These are phyloP conservation scores for Echeveria elegans DNA, from an alignment of 164 flowering plant species.

Conservation along the genomic window DNA sequence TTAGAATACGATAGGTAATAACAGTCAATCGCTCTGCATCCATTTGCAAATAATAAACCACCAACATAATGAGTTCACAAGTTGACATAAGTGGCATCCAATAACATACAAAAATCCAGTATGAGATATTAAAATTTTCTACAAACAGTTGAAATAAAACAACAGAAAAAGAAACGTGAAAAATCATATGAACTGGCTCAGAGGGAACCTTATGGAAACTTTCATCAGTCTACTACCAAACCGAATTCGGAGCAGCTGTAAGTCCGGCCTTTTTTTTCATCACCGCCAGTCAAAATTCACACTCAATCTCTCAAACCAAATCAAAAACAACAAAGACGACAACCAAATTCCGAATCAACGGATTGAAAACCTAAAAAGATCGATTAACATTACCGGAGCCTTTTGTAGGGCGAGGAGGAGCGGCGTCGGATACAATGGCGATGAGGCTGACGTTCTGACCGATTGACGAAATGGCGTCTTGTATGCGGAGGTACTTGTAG, in stretches of 20 bases:
- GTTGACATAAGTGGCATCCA: too few species aligned
- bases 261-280: conserved; percentile 9
- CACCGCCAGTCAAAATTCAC: not conserved
- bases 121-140: too few species aligned
- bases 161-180: too few species aligned
- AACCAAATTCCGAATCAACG: not conserved
- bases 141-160: too few species aligned
- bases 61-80: too few species aligned
- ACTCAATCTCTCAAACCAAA: not conserved
- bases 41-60: too few species aligned
- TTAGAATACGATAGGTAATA: too few species aligned
- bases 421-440: not conserved
- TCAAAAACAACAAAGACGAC: not conserved
- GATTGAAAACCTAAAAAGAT: too few species aligned
- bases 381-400: not conserved
- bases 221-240: conserved; percentile 7
- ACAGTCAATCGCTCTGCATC: too few species aligned
- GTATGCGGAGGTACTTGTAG: not conserved
- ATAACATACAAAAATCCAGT: not conserved
- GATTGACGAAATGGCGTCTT: not conserved
- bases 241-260: conserved; percentile 5
- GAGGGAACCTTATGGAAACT: conserved; percentile 6
- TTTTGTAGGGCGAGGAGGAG: not conserved
- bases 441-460: conserved; percentile 1
- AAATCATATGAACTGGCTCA: not conserved